phyloP scores from a whole-genome alignment of 441 rosid species.

The Pelargonium cotyledonis region DNA sequence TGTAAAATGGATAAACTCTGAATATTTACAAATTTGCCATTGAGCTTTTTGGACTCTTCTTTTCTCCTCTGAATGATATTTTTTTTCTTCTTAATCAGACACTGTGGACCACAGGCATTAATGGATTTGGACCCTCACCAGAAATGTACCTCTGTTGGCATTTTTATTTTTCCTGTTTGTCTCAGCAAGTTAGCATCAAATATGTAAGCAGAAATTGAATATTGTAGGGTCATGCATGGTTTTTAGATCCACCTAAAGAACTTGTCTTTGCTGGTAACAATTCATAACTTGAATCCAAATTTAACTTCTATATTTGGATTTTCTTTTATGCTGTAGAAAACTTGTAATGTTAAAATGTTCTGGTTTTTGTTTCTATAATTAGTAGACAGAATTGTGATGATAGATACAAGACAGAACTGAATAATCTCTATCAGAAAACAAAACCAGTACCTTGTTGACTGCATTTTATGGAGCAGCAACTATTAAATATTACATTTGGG shows the following conservation, averaged over 20 bases:
- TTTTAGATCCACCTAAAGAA: not conserved
- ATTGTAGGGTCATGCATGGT: not conserved
- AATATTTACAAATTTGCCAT: not conserved
- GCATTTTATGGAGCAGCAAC: not conserved
- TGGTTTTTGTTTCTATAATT: too few relatives aligned
- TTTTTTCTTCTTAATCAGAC: not conserved
- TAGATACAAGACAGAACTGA: not conserved
- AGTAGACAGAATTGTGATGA: not conserved
- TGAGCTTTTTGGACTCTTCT: not conserved
- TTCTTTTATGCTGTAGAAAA: not conserved
- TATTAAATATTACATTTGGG: not conserved
- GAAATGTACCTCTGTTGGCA: not conserved
- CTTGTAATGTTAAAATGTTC: too few relatives aligned
- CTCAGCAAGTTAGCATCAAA: not conserved
- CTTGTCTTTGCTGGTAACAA: too few relatives aligned
- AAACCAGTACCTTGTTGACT: not conserved
- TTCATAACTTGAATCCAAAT: not conserved
- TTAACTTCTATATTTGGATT: not conserved
- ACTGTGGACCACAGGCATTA: constrained; percentile 3
- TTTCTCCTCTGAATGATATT: not conserved
- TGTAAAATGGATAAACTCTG: not conserved
- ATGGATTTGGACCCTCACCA: constrained; percentile 10
- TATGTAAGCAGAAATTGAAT: not conserved
- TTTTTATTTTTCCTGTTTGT: not conserved
- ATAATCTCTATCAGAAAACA: constrained; percentile 6